Percentiles rank a stretch among this genome's conserved stretches.
phyloP scores from a whole-genome alignment of 495 filamentous ascomycete genomes.

The Chaetomidium leptoderma region DNA sequence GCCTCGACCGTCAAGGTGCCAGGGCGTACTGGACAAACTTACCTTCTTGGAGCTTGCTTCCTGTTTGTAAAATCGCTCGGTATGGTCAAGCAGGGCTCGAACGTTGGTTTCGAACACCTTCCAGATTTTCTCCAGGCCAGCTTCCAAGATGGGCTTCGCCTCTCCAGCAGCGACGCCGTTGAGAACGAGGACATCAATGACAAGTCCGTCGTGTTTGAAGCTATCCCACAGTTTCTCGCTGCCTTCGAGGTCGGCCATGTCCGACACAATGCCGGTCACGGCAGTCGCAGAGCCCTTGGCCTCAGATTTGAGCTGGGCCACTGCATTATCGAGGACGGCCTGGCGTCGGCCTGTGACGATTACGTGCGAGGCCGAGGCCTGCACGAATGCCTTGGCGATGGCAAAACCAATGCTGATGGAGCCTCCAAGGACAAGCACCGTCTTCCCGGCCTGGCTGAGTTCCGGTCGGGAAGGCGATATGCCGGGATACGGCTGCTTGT shows the following conservation, averaged over 20 bases:
- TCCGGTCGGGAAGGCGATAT: constrained; percentile 36
- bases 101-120: constrained; percentile 32
- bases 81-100: constrained; percentile 32
- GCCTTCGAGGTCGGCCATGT: constrained; percentile 24
- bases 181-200: constrained; percentile 41
- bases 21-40: neutral
- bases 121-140: constrained; percentile 27
- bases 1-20: neutral
- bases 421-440: constrained; percentile 48
- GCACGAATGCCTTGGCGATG: constrained; percentile 36
- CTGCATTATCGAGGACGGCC: constrained; percentile 13
- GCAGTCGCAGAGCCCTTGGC: constrained; percentile 12
- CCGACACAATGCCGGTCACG: constrained; percentile 24
- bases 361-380: constrained; percentile 33
- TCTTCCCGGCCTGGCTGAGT: constrained; percentile 41
- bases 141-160: constrained; percentile 6
- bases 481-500: constrained; percentile 39
- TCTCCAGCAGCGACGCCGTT: constrained; percentile 29
- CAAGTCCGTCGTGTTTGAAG: constrained; percentile 27
- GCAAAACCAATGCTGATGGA: constrained; percentile 35
- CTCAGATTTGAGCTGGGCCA: constrained; percentile 16
- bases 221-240: constrained; percentile 34
- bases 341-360: constrained; percentile 34
- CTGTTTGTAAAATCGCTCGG: constrained; percentile 34
- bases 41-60: neutral